Evolutionary conservation across 1,284 basidiomycete species (phyloP), one percentile per base, ranked within the genome.

Genomic region (Peniophora sp.): DNA sequence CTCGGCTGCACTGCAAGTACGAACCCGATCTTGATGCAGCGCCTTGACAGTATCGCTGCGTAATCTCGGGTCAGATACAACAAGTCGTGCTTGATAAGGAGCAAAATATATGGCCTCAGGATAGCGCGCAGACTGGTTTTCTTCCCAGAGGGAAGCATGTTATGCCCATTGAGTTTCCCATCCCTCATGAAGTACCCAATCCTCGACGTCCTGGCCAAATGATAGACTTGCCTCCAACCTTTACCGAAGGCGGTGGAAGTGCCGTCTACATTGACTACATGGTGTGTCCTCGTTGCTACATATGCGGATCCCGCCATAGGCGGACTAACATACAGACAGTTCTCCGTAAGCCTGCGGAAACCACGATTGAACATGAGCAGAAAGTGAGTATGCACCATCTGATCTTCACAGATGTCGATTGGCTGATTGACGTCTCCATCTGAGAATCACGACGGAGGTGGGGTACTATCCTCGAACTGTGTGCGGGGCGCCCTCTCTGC

Each of bases 401-500:
- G 12, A 6, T 32, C 12, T 6, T 5, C 27, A 32, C 27, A 32
- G 6, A 12, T 12, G 27, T 32, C n/a, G n/a, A n/a, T n/a, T n/a
- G n/a, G n/a, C n/a, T n/a, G n/a, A 32, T 12, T 12, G 6, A 32
- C 5, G 27, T 32, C 6, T 6, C 27, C 27, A 12, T 5, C 17
- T 3, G 41, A 65, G 64, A 39, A 48, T 67, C 24, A 20, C 43
- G n/a, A 58, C 68, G 5, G 63, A 57, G 17, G 70, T 79, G 52
- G 60, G 57, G 2, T 79, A 74, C 58, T 52, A 69, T 34, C 73
- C 75, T 2, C 55, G 68, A 6, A 64, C 63, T 2, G 57, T 66
- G 17, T 69, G 77, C 1, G 67, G 66, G n/a, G 60, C 63, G 12
- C 75, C 76, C 2, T 78, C 77, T n/a, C 54, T 62, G n/a, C 58